Percentiles rank a stretch among this genome's conserved stretches.
phyloP scores from a whole-genome alignment of 1,139 yeast genomes.

The Taphrina flavorubra region DNA sequence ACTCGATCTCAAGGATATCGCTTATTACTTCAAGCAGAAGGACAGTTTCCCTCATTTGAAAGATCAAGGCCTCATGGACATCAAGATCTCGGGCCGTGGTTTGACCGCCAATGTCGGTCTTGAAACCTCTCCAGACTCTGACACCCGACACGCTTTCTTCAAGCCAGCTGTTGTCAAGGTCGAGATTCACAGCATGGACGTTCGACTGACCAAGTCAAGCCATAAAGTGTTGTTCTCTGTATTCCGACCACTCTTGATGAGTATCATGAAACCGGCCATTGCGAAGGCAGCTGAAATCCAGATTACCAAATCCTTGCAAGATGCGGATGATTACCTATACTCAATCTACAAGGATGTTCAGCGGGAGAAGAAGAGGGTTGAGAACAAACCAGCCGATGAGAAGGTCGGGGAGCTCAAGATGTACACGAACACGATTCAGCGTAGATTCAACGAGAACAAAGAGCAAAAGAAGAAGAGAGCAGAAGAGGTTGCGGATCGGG shows the following conservation, averaged over 20 bases:
- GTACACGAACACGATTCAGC: conserved; percentile 44
- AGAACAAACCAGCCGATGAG: conserved; percentile 32
- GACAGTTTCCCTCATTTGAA: conserved; percentile 45
- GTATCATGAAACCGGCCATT: conserved; percentile 45
- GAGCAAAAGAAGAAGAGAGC: conserved; percentile 41
- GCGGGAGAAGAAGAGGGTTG: conserved; percentile 43
- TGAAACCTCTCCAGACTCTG: conserved; percentile 39
- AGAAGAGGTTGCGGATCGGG: conserved; percentile 39
- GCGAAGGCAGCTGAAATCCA: conserved; percentile 46
- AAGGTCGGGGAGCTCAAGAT: conserved; percentile 40
- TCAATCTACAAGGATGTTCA: conserved; percentile 42
- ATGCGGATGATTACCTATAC: conserved; percentile 44
- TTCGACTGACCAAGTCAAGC: conserved; percentile 44
- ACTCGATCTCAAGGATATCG: conserved; percentile 45
- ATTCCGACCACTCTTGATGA: conserved; percentile 45
- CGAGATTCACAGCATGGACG: conserved; percentile 42
- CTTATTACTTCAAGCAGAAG: conserved; percentile 46
- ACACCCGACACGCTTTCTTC: conserved; percentile 43
- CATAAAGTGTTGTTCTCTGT: conserved; percentile 45
- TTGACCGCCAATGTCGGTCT: conserved; percentile 44
- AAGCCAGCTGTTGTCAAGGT: conserved; percentile 46
- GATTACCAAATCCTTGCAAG: conserved; percentile 43
- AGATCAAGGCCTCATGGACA: conserved; percentile 46
- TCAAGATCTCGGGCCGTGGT: conserved; percentile 45
- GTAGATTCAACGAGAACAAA: conserved; percentile 41